Evolutionary conservation across 148 eudicot species (phyloP).

Genomic region (Polygonum maritimum): DNA sequence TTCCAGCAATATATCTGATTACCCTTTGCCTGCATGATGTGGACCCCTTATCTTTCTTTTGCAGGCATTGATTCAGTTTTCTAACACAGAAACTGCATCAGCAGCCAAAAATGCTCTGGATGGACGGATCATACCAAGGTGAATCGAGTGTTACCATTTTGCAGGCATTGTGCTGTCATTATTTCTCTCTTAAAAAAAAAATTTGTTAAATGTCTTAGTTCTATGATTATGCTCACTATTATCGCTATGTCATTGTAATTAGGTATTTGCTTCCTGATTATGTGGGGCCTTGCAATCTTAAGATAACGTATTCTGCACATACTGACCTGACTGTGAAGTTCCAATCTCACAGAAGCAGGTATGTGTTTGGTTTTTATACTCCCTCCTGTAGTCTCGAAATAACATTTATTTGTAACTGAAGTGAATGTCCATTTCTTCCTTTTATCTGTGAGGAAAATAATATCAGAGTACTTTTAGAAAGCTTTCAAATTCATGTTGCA

Average conservation of each 20-base stretch:
- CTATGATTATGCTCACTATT: neutral
- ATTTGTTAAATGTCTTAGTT: neutral
- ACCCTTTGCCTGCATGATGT: conserved; percentile 9
- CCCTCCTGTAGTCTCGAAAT: neutral
- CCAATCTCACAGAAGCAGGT: conserved; percentile 98
- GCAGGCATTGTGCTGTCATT: conserved; percentile 6
- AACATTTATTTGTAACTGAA: neutral
- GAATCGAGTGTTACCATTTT: conserved; percentile 35
- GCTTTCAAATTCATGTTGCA: neutral
- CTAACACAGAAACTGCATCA: conserved; percentile 83
- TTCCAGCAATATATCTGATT: neutral
- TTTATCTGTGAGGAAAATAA: neutral
- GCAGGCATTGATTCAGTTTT: conserved; percentile 94
- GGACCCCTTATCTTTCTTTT: conserved; percentile 5
- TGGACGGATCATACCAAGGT: conserved; percentile 99
- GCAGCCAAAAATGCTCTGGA: conserved; percentile 91
- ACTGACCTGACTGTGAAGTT: conserved; percentile 92
- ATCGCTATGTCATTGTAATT: conserved; percentile 3
- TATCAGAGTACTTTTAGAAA: neutral
- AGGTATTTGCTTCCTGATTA: conserved; percentile 88
- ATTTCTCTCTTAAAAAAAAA: neutral
- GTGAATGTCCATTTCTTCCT: neutral
- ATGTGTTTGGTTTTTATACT: neutral
- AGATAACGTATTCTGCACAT: conserved; percentile 91
- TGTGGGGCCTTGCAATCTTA: conserved; percentile 68